phyloP scores from a whole-genome alignment of 768 basidiomycete species.

The Trichaptum fuscoviolaceum region DNA sequence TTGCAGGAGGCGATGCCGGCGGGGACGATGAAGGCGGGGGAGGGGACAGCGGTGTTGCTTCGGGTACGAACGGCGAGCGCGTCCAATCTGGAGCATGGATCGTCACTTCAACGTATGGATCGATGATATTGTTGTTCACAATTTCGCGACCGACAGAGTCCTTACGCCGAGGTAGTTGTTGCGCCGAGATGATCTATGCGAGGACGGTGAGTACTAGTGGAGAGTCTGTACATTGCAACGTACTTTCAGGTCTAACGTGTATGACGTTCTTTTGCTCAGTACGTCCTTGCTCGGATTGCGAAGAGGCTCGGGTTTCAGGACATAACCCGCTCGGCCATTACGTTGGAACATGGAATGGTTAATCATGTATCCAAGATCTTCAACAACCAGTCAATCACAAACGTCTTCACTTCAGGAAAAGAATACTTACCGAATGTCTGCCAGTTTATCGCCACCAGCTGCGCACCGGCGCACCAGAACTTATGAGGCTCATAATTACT shows the following conservation, averaged over 20 bases:
- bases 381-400: constrained; percentile 8
- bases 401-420: not conserved
- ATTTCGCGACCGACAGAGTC: constrained; percentile 60
- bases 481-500: constrained; percentile 86
- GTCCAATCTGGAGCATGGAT: constrained; percentile 73
- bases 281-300: constrained; percentile 59
- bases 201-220: not conserved
- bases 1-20: constrained; percentile 17
- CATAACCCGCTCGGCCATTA: constrained; percentile 84
- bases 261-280: constrained; percentile 45
- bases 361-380: constrained; percentile 87
- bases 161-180: constrained; percentile 77
- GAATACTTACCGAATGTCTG: constrained; percentile 79
- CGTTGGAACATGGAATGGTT: constrained; percentile 95
- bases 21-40: constrained; percentile 13
- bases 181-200: constrained; percentile 71
- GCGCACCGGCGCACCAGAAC: constrained; percentile 86
- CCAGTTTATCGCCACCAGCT: constrained; percentile 95
- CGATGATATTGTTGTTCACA: constrained; percentile 47
- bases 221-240: constrained; percentile 13
- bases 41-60: constrained; percentile 12
- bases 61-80: constrained; percentile 25
- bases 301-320: constrained; percentile 81
- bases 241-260: constrained; percentile 62
- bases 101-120: constrained; percentile 80